Evolutionary conservation across 495 filamentous ascomycete species (phyloP), one percentile per base, ranked within the genome.

Genomic region (Penicillium arizonense): DNA sequence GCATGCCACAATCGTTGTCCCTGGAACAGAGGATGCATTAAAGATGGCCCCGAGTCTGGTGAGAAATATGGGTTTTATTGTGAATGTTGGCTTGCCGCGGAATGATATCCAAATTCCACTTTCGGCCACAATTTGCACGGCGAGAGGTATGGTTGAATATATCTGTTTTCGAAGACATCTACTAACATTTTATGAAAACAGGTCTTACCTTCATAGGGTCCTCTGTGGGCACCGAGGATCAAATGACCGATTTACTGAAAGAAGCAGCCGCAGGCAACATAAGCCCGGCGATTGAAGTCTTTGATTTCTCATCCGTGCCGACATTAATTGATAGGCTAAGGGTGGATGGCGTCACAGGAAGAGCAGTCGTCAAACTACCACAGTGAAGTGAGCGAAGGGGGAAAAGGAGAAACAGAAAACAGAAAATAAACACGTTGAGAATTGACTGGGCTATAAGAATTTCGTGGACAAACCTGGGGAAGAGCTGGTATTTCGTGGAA

Each of bases 1-100:
- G 0, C 65, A 69, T 52, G 69, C 60, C 1, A 65, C 66, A 0
- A 61, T 72, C 9, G 60, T 68, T 16, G 60, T 66, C 1, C 58
- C 67, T 0, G 65, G 65, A 6, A 60, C 57, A 0, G 58, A 61
- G 39, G 59, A 61, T 6, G 67, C 65, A 9, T 61, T 67, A 20
- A 38, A 44, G 8, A 60, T 49, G 37, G 66, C 65, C 9, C 61
- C 68, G 2, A 33, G 35, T 12, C 26, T 71, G n/a, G 61, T 71
- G 20, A 50, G 68, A 16, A 67, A 67, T 32, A 49, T 65, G 57
- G 68, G 63, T 1, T 47, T 46, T 10, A 61, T 71, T 46, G 59
- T 71, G 6, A 53, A 44, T 42, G 68, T 71, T 13, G 68, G 63
- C 0, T 44, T 71, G 33, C 68, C 68, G 6, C 47, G 30, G 2